These are phyloP conservation scores for Botrytis fabae DNA, from an alignment of 2,329 filamentous ascomycete genomes.

Conservation along the genomic window DNA sequence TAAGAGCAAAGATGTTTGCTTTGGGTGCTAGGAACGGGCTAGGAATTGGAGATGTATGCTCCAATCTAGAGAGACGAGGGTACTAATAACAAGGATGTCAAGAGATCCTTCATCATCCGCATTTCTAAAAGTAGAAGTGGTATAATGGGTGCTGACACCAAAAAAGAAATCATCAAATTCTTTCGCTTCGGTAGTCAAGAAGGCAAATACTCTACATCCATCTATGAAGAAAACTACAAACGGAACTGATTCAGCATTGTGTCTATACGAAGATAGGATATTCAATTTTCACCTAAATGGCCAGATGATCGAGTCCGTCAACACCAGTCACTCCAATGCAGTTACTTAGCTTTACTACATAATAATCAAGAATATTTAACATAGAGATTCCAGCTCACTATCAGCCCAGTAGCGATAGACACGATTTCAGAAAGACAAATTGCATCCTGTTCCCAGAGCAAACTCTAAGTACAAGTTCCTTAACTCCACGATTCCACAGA, in stretches of 20 bases:
- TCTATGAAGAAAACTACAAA: neutral
- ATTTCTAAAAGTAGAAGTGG: accelerated
- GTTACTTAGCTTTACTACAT: neutral
- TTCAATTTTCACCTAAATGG: accelerated
- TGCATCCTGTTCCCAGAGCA: too few relatives aligned
- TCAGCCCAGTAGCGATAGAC: neutral
- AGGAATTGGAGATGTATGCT: neutral
- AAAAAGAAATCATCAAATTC: accelerated
- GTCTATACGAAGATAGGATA: too few relatives aligned
- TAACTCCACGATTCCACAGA: accelerated
- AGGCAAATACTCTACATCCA: neutral
- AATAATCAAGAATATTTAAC: neutral
- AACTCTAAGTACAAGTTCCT: too few relatives aligned
- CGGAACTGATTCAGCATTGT: too few relatives aligned
- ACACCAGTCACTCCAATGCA: neutral
- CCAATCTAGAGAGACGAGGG: too few relatives aligned
- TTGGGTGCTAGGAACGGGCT: neutral
- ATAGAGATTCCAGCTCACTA: neutral
- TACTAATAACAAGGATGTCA: neutral
- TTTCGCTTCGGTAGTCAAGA: neutral
- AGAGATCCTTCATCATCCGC: neutral
- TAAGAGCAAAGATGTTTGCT: neutral
- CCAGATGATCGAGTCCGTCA: accelerated
- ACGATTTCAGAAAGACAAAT: too few relatives aligned
- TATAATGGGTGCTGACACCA: accelerated